Conservation (phyloP, 2,329 filamentous ascomycete species). For the Pseudogymnoascus sp. region DNA sequence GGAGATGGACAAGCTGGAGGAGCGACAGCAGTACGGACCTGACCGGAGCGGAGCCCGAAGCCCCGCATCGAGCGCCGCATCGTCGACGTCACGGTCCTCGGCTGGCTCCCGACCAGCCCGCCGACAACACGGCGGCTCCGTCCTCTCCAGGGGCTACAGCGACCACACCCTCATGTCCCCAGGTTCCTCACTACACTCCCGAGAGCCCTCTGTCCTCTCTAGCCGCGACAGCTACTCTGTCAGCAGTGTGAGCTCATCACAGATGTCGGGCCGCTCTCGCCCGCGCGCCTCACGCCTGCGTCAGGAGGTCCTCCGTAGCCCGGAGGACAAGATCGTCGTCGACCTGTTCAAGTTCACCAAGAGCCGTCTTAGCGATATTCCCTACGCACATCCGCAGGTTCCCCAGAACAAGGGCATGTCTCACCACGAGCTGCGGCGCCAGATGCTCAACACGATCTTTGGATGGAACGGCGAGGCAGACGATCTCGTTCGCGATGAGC, state of each 20-base stretch:
- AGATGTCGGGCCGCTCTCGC: conserved; percentile 37
- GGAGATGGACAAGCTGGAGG: conserved; percentile 44
- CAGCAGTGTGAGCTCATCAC: conserved; percentile 38
- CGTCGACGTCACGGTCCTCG: conserved; percentile 44
- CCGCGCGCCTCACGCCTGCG: conserved; percentile 56
- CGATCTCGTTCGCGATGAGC: conserved; percentile 74
- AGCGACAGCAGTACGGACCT: conserved; percentile 16
- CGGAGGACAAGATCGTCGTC: conserved; percentile 60
- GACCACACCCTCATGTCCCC: conserved; percentile 62
- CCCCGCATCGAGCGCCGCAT: conserved; percentile 26
- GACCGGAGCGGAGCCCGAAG: conserved; percentile 25
- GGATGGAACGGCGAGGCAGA: conserved; percentile 85
- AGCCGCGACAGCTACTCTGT: conserved; percentile 48
- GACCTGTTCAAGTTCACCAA: conserved; percentile 85
- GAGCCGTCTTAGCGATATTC: conserved; percentile 70
- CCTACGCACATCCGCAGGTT: conserved; percentile 61
- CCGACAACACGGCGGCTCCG: conserved; percentile 42
- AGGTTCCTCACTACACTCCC: conserved; percentile 45
- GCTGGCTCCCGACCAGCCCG: conserved; percentile 44
- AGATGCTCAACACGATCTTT: conserved; percentile 92
- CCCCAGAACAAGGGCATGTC: conserved; percentile 52
- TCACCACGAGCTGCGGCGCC: conserved; percentile 70
- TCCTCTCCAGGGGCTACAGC: conserved; percentile 45
- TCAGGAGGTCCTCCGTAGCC: conserved; percentile 71
- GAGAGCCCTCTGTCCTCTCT: conserved; percentile 25